Conservation (phyloP, 2,329 filamentous ascomycete genomes). For the Furcasterigmium furcatum region DNA sequence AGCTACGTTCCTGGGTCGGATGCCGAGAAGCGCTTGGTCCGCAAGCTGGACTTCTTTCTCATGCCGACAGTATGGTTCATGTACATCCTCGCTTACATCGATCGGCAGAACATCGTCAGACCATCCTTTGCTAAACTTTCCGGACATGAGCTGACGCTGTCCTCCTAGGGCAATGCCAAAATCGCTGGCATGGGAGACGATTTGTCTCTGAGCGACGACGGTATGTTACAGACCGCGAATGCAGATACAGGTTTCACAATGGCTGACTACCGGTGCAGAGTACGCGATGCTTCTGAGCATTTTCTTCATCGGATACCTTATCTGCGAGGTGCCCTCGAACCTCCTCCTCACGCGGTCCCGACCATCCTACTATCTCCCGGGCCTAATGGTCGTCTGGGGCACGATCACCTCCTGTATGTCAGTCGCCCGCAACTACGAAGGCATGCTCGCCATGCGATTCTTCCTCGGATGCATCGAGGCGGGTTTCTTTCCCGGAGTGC, state of each 20-base stretch:
- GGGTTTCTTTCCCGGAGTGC: conserved; percentile 41
- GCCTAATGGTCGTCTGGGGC: conserved; percentile 53
- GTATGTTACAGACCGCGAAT: neutral
- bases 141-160: conserved; percentile 21
- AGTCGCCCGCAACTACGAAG: conserved; percentile 36
- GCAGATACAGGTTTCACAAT: neutral
- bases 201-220: conserved; percentile 34
- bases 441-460: conserved; percentile 41
- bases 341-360: conserved; percentile 43
- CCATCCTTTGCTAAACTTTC: conserved; percentile 1
- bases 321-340: conserved; percentile 51
- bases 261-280: conserved; percentile 16
- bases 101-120: conserved; percentile 2
- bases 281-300: conserved; percentile 48
- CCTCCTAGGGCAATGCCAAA: conserved; percentile 40
- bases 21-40: conserved; percentile 16
- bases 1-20: conserved; percentile 7
- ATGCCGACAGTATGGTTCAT: conserved; percentile 24
- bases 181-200: conserved; percentile 45
- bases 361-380: conserved; percentile 44
- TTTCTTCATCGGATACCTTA: conserved; percentile 50
- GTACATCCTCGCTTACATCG: conserved; percentile 24
- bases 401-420: conserved; percentile 43
- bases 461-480: conserved; percentile 43
- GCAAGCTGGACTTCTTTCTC: conserved; percentile 24